Evolutionary conservation across 352 stramenopile genomes (phyloP).

Genomic region (Plasmopara halstedii): DNA sequence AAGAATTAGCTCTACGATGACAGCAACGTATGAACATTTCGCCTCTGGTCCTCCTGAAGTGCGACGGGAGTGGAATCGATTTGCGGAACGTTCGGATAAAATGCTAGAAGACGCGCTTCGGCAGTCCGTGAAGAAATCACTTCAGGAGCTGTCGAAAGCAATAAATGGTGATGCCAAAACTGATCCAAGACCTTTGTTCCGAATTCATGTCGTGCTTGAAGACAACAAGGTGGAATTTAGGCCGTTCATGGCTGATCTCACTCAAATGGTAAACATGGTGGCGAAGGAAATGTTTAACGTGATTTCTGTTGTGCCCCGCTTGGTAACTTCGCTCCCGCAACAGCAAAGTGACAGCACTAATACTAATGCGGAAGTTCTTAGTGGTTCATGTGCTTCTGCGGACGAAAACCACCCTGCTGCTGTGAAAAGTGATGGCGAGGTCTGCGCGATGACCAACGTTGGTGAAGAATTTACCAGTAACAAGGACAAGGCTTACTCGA

Average conservation of each 20-base stretch:
- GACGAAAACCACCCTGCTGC: slow-evolving; percentile 10
- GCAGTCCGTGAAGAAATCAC: slow-evolving; percentile 90
- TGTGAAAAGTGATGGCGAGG: slow-evolving; percentile 12
- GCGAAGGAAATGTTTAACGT: slow-evolving; percentile 94
- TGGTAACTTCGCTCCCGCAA: slow-evolving; percentile 48
- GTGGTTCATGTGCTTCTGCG: background rate
- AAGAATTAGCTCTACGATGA: slow-evolving; percentile 85
- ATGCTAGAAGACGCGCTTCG: slow-evolving; percentile 87
- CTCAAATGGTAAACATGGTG: slow-evolving; percentile 91
- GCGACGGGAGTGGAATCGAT: slow-evolving; percentile 89
- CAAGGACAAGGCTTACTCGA: slow-evolving; percentile 12
- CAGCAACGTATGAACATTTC: slow-evolving; percentile 91
- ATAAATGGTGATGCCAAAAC: slow-evolving; percentile 93
- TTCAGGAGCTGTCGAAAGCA: slow-evolving; percentile 90
- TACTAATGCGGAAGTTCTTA: too few relatives aligned
- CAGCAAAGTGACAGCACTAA: slow-evolving; percentile 8
- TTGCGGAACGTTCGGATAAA: slow-evolving; percentile 87
- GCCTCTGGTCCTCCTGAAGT: slow-evolving; percentile 82
- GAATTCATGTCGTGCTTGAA: slow-evolving; percentile 91
- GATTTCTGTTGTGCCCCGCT: slow-evolving; percentile 86
- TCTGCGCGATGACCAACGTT: slow-evolving; percentile 15
- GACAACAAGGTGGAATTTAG: slow-evolving; percentile 91
- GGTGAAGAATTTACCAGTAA: slow-evolving; percentile 10
- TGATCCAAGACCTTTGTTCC: slow-evolving; percentile 87
- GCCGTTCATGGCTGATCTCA: slow-evolving; percentile 91